Percentiles rank a stretch among this genome's conserved stretches.
Evolutionary conservation across 768 basidiomycete species (phyloP).

Genomic region (Grammothele lineata): DNA sequence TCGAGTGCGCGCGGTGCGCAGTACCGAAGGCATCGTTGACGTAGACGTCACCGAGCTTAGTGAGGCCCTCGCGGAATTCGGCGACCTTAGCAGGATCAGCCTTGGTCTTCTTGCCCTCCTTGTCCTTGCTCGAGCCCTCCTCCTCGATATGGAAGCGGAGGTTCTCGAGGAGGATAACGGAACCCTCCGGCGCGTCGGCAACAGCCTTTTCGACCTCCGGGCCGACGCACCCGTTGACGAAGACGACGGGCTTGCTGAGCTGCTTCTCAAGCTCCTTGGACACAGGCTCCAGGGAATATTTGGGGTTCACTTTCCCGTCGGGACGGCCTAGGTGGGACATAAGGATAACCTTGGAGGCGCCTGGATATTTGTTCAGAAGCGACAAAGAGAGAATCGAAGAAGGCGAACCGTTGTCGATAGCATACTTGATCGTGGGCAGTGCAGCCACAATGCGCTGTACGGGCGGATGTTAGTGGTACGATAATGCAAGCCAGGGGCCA

Average conservation of each 20-base stretch:
- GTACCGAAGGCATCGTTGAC: slow-evolving; percentile 99
- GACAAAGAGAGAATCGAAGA: background rate
- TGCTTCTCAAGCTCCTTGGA: slow-evolving; percentile 74
- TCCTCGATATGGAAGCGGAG: slow-evolving; percentile 98
- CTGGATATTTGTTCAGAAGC: slow-evolving; percentile 33
- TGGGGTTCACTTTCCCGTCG: slow-evolving; percentile 83
- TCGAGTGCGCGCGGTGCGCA: slow-evolving; percentile 96
- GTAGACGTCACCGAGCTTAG: slow-evolving; percentile 91
- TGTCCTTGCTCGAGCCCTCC: slow-evolving; percentile 91
- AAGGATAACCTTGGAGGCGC: slow-evolving; percentile 78
- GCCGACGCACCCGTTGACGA: slow-evolving; percentile 84
- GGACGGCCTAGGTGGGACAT: slow-evolving; percentile 99
- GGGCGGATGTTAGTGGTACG: slow-evolving; percentile 4
- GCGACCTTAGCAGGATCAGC: slow-evolving; percentile 79
- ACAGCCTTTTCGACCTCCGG: slow-evolving; percentile 79
- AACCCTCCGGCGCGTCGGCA: slow-evolving; percentile 56
- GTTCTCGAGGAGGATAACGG: slow-evolving; percentile 92
- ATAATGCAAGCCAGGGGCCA: too few relatives aligned
- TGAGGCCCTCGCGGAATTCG: slow-evolving; percentile 84
- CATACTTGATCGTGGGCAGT: slow-evolving; percentile 91
- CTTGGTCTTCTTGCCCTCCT: slow-evolving; percentile 92
- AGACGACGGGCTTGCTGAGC: slow-evolving; percentile 69
- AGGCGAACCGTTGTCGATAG: slow-evolving; percentile 70
- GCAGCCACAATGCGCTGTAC: slow-evolving; percentile 93
- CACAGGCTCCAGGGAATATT: slow-evolving; percentile 90